These are phyloP conservation scores for Hypoxylon sp. DNA, from an alignment of 2,329 filamentous ascomycete genomes.

Conservation along the genomic window DNA sequence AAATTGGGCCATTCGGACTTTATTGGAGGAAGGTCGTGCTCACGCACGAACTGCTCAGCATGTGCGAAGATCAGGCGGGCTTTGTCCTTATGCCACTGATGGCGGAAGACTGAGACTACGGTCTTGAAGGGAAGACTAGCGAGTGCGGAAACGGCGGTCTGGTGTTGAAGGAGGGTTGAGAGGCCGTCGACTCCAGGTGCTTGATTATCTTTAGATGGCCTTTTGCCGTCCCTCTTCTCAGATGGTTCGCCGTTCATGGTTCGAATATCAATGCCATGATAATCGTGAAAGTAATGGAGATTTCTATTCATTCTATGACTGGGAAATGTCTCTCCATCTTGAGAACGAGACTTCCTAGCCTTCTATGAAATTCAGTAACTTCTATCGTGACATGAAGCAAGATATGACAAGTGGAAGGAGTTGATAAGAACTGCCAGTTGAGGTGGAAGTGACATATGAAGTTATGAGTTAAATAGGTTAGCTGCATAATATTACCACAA, in stretches of 20 bases:
- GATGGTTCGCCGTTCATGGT: slow-evolving; percentile 33
- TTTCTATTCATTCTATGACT: background rate
- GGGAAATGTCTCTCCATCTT: background rate
- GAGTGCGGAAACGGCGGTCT: slow-evolving; percentile 44
- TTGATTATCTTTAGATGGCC: slow-evolving; percentile 23
- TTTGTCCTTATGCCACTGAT: slow-evolving; percentile 49
- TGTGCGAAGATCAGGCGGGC: slow-evolving; percentile 46
- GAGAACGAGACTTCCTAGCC: background rate
- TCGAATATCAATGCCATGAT: slow-evolving; percentile 25
- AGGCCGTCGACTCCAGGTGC: slow-evolving; percentile 4
- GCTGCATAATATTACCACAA: slow-evolving; percentile 8
- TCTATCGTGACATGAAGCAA: background rate
- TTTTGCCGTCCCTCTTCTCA: slow-evolving; percentile 33
- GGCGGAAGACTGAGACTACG: slow-evolving; percentile 42
- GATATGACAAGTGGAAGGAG: background rate
- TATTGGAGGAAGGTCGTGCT: slow-evolving; percentile 27
- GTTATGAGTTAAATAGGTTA: background rate
- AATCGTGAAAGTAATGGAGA: slow-evolving; percentile 1
- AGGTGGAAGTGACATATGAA: slow-evolving; percentile 6
- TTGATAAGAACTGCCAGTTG: background rate
- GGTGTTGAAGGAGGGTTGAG: slow-evolving; percentile 31
- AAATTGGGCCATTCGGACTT: slow-evolving; percentile 33
- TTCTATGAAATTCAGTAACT: background rate
- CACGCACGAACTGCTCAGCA: slow-evolving; percentile 44
- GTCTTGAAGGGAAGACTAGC: slow-evolving; percentile 46